phyloP scores from a whole-genome alignment of 352 stramenopile species.

The Pilasporangium apinafurcum region DNA sequence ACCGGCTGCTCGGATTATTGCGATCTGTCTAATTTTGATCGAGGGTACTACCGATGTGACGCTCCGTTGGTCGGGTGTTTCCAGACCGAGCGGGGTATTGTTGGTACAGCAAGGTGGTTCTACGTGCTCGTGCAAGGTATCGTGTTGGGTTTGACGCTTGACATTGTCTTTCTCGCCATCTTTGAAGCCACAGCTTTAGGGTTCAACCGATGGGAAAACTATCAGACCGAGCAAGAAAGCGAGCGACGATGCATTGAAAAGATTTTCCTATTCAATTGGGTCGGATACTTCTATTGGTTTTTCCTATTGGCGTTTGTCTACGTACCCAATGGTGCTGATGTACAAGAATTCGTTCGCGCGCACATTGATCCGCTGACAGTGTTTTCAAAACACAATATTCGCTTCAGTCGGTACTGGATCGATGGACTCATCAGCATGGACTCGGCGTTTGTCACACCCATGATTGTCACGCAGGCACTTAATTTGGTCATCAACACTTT shows the following conservation, averaged over 20 bases:
- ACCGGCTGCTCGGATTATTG: conserved; percentile 41
- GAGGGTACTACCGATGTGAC: conserved; percentile 45
- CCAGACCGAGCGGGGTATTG: conserved; percentile 36
- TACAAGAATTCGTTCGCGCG: conserved; percentile 34
- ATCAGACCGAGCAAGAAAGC: conserved; percentile 44
- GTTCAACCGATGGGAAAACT: conserved; percentile 67
- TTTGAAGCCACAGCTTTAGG: conserved; percentile 41
- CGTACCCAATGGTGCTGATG: conserved; percentile 41
- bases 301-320: conserved; percentile 56
- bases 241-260: conserved; percentile 48
- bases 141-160: conserved; percentile 50
- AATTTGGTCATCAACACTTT: conserved; percentile 69
- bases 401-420: conserved; percentile 57
- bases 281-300: conserved; percentile 75
- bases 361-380: conserved; percentile 28
- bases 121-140: conserved; percentile 59
- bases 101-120: conserved; percentile 55
- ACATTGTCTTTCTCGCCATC: conserved; percentile 61
- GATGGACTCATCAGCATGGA: conserved; percentile 56
- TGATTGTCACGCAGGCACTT: conserved; percentile 65
- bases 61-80: conserved; percentile 45
- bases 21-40: conserved; percentile 27
- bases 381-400: conserved; percentile 27
- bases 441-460: conserved; percentile 55
- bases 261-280: conserved; percentile 69